Conservation (phyloP, 225 moss, liverwort and hornwort species). For the Climacium dendroides region DNA sequence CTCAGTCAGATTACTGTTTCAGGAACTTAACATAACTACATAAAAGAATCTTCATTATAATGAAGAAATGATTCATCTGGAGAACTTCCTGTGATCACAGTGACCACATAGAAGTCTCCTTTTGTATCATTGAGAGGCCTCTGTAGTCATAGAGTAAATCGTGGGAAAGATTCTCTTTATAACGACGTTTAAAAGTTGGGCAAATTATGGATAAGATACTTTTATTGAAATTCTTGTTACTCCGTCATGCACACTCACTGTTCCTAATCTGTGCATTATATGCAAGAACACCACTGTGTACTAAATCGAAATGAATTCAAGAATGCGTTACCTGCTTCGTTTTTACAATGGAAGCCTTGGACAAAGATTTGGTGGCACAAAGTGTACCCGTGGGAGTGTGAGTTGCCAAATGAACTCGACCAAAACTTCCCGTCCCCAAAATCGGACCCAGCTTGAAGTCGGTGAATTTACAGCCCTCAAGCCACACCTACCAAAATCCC, state of each 20-base stretch:
- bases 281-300: not conserved
- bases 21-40: no score
- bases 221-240: not conserved
- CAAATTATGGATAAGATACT: not conserved
- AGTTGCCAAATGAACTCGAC: slow-evolving; percentile 76
- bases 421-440: slow-evolving; percentile 91
- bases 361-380: slow-evolving; percentile 81
- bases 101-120: not conserved
- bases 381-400: slow-evolving; percentile 42
- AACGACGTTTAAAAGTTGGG: not conserved
- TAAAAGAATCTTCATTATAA: not conserved
- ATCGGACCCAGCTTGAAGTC: slow-evolving; percentile 83
- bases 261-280: not conserved
- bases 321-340: slow-evolving; percentile 53
- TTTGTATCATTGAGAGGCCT: not conserved
- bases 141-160: not conserved
- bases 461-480: slow-evolving; percentile 57
- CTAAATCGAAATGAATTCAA: not conserved
- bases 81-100: not conserved
- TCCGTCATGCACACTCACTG: not conserved
- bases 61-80: not conserved
- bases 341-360: slow-evolving; percentile 80
- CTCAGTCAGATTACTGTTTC: not conserved
- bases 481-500: slow-evolving; percentile 45
- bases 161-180: not conserved